Evolutionary conservation across 495 filamentous ascomycete genomes (phyloP), one percentile per base, ranked within the genome.

Genomic region (Penicillium egyptiacum): DNA sequence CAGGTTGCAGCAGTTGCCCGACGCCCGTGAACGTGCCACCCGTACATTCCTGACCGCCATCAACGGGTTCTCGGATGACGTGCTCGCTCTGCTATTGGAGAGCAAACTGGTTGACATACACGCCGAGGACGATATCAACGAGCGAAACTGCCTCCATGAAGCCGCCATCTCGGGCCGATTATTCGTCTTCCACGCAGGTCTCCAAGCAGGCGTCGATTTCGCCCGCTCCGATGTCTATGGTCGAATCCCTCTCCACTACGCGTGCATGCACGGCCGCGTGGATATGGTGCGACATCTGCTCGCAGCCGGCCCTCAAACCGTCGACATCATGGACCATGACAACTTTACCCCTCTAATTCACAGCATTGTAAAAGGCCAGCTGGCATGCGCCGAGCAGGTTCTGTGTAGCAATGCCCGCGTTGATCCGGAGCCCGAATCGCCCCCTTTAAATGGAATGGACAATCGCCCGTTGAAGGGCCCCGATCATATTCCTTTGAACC

Each of bases 291-390:
- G 86, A 50, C 78, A 81, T 20, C 76, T 98, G 41, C 76, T 96
- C 35, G 73, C 75, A 17, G 75, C 74, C 7, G 78, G 76, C 20
- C 82, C 82, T 9, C 68, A 79, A 5, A 95, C 90, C 0, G 88
- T 98, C 63, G 82, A 98, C 66, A 70, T 85, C 19, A 89, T 91
- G 70, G 94, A 98, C 65, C 91, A 96, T 64, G 92, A 98, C 72
- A 97, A 96, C 73, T 98, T 96, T 72, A 97, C 94, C 3, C 91
- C 94, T 0, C 76, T 98, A 46, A 94, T 98, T 50, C 94, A 97
- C 70, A 88, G 90, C 53, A 96, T 98, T 63, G 91, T 95, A 46
- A 91, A 93, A 63, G 81, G 86, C 41, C 86, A 94, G 55, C 77
- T 90, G 19, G 75, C 83, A 43, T 95, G 90, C 68, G 92, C 93